These are phyloP conservation scores for Quercus parvula DNA, from an alignment of 306 rosid genomes.

Conservation along the genomic window DNA sequence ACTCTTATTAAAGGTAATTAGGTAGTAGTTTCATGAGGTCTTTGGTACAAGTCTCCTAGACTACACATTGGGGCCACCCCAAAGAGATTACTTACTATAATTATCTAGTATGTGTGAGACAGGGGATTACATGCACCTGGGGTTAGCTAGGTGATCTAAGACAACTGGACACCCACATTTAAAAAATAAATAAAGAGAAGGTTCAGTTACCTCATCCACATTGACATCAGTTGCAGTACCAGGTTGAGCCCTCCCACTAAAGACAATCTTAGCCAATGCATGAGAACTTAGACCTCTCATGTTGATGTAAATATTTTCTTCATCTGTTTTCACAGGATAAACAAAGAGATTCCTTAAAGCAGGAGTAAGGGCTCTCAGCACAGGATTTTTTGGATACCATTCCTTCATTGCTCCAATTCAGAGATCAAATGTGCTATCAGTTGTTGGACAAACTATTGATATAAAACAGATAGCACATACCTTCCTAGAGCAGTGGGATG, in stretches of 20 bases:
- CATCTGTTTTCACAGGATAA: slow-evolving; percentile 77
- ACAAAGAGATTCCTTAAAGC: slow-evolving; percentile 66
- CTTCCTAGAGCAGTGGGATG: too few species aligned
- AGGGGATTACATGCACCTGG: too few species aligned
- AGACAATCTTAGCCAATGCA: slow-evolving; percentile 76
- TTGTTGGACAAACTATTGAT: slow-evolving; percentile 73
- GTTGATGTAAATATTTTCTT: slow-evolving; percentile 73
- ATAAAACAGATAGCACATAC: too few species aligned
- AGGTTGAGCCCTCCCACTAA: slow-evolving; percentile 92
- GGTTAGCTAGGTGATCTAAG: too few species aligned
- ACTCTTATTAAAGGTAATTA: too few species aligned
- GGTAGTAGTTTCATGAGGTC: not conserved
- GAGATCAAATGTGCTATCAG: slow-evolving; percentile 96
- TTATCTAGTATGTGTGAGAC: too few species aligned
- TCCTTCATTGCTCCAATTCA: slow-evolving; percentile 63
- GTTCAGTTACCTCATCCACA: slow-evolving; percentile 69
- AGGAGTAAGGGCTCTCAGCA: slow-evolving; percentile 77
- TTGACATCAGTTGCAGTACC: slow-evolving; percentile 87
- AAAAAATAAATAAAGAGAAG: too few species aligned
- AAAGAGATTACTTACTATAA: too few species aligned
- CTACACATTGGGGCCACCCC: too few species aligned
- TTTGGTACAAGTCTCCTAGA: too few species aligned
- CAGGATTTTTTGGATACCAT: slow-evolving; percentile 97
- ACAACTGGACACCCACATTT: too few species aligned
- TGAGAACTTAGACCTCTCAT: slow-evolving; percentile 37